Conservation (phyloP, 1,284 basidiomycete species). For the Microbotryum saponariae region DNA sequence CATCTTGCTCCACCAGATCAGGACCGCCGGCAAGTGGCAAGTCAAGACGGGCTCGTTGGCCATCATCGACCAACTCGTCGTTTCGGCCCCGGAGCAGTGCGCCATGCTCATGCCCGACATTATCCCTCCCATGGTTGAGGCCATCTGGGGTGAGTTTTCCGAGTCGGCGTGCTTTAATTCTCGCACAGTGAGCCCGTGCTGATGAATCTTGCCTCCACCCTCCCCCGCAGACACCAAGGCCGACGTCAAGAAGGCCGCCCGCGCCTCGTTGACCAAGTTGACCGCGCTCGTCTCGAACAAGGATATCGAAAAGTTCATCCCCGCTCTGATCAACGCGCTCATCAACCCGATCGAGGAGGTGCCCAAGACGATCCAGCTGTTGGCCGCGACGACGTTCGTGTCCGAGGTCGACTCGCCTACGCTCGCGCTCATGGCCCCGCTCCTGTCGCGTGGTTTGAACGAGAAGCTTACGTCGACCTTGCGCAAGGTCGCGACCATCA, state of each 20-base stretch:
- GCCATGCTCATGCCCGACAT: slow-evolving; percentile 91
- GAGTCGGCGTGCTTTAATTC: background rate
- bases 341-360: slow-evolving; percentile 99
- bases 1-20: slow-evolving; percentile 84
- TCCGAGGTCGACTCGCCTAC: slow-evolving; percentile 99
- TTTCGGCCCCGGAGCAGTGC: slow-evolving; percentile 72
- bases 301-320: slow-evolving; percentile 69
- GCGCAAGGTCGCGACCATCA: slow-evolving; percentile 93
- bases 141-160: slow-evolving; percentile 60
- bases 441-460: slow-evolving; percentile 87
- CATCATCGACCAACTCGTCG: slow-evolving; percentile 84
- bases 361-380: slow-evolving; percentile 87
- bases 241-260: slow-evolving; percentile 98
- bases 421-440: slow-evolving; percentile 97
- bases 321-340: slow-evolving; percentile 59
- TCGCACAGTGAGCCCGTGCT: background rate
- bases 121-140: slow-evolving; percentile 88
- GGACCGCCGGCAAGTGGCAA: slow-evolving; percentile 98
- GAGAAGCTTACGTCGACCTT: slow-evolving; percentile 94
- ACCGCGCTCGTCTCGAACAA: slow-evolving; percentile 96
- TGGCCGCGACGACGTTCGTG: slow-evolving; percentile 99
- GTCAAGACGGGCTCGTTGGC: slow-evolving; percentile 85
- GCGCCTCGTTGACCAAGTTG: slow-evolving; percentile 85
- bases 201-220: too few species aligned
- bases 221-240: slow-evolving; percentile 77